These are phyloP conservation scores for Yamadazyma scolyti DNA, from an alignment of 805 yeast species.

Conservation along the genomic window DNA sequence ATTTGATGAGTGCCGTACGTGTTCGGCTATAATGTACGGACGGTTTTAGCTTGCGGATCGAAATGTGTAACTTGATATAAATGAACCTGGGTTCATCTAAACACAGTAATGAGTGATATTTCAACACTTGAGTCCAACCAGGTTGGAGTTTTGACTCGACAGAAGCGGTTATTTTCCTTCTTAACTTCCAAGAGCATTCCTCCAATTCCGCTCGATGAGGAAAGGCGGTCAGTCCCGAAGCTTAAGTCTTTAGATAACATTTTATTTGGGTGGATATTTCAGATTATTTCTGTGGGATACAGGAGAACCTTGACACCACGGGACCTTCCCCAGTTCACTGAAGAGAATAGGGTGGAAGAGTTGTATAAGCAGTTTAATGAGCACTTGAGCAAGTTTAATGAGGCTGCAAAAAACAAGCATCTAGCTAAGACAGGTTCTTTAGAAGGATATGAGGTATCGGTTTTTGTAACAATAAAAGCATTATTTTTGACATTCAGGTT, in stretches of 20 bases:
- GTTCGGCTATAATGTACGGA: no score
- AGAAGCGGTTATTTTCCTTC: slow-evolving; percentile 43
- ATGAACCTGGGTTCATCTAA: no score
- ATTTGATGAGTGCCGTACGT: no score
- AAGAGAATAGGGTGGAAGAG: slow-evolving; percentile 21
- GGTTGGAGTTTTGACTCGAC: no score
- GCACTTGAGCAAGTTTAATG: slow-evolving; percentile 1
- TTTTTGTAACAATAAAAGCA: slow-evolving; percentile 1
- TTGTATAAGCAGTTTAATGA: slow-evolving; percentile 12
- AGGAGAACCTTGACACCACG: slow-evolving; percentile 58
- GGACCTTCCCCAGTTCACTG: slow-evolving; percentile 42
- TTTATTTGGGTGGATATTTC: slow-evolving; percentile 62
- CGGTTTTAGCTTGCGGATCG: no score
- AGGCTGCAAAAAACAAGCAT: slow-evolving; percentile 1
- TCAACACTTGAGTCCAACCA: no score
- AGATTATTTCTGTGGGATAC: slow-evolving; percentile 58
- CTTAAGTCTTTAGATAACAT: slow-evolving; percentile 13
- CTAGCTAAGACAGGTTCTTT: no score
- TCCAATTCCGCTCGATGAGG: slow-evolving; percentile 45
- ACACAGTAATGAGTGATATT: no score
- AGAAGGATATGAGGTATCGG: not conserved
- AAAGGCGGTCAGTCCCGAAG: slow-evolving; percentile 41
- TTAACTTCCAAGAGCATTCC: slow-evolving; percentile 45
- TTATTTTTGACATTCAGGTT: slow-evolving; percentile 4
- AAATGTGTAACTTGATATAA: no score